Conservation (phyloP, 1,139 yeast species). For the Saccharomyces hybrid region DNA sequence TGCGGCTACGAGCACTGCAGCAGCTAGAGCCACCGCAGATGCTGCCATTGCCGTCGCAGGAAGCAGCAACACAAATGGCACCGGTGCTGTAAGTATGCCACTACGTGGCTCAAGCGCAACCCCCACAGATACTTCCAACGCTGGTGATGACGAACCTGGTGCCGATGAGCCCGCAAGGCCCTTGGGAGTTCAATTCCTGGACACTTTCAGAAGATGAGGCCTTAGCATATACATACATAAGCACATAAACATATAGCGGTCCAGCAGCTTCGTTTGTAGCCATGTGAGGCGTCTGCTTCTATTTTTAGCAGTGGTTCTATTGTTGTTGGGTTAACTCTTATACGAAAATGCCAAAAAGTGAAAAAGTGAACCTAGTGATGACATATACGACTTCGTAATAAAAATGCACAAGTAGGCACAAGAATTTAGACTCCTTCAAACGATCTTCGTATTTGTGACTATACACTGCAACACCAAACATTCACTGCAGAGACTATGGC, state of each 20-base stretch:
- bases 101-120: neutral
- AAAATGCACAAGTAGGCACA: neutral
- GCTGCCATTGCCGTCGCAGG: neutral
- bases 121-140: conserved; percentile 11
- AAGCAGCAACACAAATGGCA: neutral
- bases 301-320: neutral
- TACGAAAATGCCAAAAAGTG: neutral
- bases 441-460: neutral
- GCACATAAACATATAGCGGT: neutral
- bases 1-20: conserved; percentile 1
- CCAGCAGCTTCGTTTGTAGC: neutral
- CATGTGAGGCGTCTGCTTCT: neutral
- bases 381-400: neutral
- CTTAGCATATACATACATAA: neutral
- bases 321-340: neutral
- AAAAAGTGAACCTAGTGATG: neutral
- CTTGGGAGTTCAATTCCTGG: conserved; percentile 28
- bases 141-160: conserved; percentile 16
- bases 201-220: conserved; percentile 26
- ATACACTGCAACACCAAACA: neutral
- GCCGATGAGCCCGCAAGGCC: conserved; percentile 30
- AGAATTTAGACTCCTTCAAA: neutral
- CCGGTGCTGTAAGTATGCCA: conserved; percentile 3
- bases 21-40: conserved; percentile 2
- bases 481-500: neutral